Conservation (phyloP, 1,284 basidiomycete genomes). For the Papiliotrema flavescens region DNA sequence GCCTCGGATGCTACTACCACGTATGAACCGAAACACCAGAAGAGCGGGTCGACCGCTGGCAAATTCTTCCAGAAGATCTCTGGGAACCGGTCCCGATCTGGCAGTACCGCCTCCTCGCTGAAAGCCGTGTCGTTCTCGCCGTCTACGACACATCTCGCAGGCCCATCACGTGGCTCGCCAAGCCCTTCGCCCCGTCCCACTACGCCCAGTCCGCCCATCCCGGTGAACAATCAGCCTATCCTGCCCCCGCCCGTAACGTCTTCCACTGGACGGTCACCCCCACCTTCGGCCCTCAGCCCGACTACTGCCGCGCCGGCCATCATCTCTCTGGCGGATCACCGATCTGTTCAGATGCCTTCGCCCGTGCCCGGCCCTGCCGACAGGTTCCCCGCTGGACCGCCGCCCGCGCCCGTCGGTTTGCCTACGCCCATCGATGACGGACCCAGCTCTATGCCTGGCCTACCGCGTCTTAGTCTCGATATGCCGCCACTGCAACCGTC, state of each 20-base stretch:
- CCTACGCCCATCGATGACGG: background rate
- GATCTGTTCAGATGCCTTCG: slow-evolving; percentile 5
- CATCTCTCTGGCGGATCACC: slow-evolving; percentile 19
- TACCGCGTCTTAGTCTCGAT: slow-evolving; percentile 30
- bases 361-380: background rate
- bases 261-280: slow-evolving; percentile 1
- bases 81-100: slow-evolving; percentile 12
- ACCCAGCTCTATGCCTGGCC: slow-evolving; percentile 3
- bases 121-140: slow-evolving; percentile 14
- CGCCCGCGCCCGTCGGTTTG: background rate
- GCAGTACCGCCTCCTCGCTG: slow-evolving; percentile 11
- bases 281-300: slow-evolving; percentile 13
- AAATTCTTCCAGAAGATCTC: slow-evolving; percentile 36
- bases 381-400: background rate
- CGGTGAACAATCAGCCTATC: too few species aligned
- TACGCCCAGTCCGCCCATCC: background rate
- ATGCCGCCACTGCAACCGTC: slow-evolving; percentile 24
- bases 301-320: slow-evolving; percentile 17
- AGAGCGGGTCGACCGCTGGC: slow-evolving; percentile 16
- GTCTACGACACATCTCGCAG: background rate
- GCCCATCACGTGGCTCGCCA: slow-evolving; percentile 1
- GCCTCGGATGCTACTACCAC: slow-evolving; percentile 5
- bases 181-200: slow-evolving; percentile 1
- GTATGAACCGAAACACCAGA: slow-evolving; percentile 5
- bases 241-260: background rate